These are phyloP conservation scores for Plasmopara viticola DNA, from an alignment of 352 stramenopile species.

Conservation along the genomic window DNA sequence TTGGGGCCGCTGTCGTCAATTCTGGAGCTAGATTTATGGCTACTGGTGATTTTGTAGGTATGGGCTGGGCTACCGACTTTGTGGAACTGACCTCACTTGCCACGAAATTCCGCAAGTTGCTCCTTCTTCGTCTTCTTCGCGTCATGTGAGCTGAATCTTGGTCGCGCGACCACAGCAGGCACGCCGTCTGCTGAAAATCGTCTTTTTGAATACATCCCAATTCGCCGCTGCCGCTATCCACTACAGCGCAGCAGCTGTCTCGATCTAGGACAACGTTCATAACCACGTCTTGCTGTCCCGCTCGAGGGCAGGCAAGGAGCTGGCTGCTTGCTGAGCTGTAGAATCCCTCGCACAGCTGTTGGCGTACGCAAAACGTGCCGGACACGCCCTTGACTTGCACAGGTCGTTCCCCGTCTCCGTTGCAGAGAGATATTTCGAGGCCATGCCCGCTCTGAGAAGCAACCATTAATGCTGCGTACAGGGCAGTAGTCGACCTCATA, in stretches of 20 bases:
- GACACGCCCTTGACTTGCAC: conserved; percentile 29
- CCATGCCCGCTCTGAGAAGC: conserved; percentile 1
- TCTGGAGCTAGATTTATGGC: conserved; percentile 1
- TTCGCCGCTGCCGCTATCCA: conserved; percentile 17
- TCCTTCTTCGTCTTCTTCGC: conserved; percentile 13
- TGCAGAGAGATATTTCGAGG: conserved; percentile 10
- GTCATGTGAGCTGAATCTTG: conserved; percentile 5
- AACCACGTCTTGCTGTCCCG: conserved; percentile 20
- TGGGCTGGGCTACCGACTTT: conserved; percentile 2
- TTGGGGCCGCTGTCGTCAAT: conserved; percentile 2
- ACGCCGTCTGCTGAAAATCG: conserved; percentile 14
- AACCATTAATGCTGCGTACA: conserved; percentile 11
- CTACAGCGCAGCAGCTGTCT: conserved; percentile 42
- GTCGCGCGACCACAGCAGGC: conserved; percentile 20
- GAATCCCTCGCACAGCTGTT: conserved; percentile 27
- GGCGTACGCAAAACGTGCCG: conserved; percentile 35
- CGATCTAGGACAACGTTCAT: conserved; percentile 12
- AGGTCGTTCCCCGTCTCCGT: conserved; percentile 6
- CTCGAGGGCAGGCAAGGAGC: conserved; percentile 28
- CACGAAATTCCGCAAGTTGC: conserved; percentile 7
- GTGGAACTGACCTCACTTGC: conserved; percentile 10
- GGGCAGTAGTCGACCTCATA: conserved; percentile 18
- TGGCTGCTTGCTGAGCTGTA: conserved; percentile 3
- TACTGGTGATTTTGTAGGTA: not conserved
- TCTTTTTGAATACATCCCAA: conserved; percentile 29